Base-by-base conservation (phyloP, 257 asterid genomes). In the Nicotiana sylvestris region DNA sequence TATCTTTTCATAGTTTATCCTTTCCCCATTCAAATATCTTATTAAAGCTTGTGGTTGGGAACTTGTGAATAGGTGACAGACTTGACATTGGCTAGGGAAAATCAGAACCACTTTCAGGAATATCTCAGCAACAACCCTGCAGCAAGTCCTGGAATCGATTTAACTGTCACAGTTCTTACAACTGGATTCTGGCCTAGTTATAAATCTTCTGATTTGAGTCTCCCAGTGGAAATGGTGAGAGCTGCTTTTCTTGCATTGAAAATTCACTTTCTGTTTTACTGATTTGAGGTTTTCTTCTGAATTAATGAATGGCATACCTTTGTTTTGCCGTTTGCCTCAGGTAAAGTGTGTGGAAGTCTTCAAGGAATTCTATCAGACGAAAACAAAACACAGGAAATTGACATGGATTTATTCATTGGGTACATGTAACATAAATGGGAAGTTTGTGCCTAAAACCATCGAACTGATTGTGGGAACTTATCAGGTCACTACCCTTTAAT, bases 161-260 rank as follows among this genome's bases (percentile, higher is more conserved):
- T 92, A 56, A 81, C 86, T 8, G 92, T 89, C 67, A 83, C 86
- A 6, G 88, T 90, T 55, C 90, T 90, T 77, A 87, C 96, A 4
- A 85, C 93, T 13, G 96, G 93, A 46, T 89, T 89, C 83, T 92
- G 96, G 96, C 96, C 96, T 35, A 88, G 83, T 62, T 92, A 87
- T 72, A 90, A 89, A 84, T 86, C 93, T 27, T 88, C 90, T 12
- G 92, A 89, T 82, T 83, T 89, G 46, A 83, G 83, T 76, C 96
- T 90, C 67, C 91, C 93, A 9, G 84, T 83, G 6, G 96, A 92
- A 74, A 90, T 92, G 91, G 92, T 88, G 70, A 18, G 74, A 11
- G 81, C 55, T 30, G 37, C 57, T 49, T 25, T 18, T 81, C 61
- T 51, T 30, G 21, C 43, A 27, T 72, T 27, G 35, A 67, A 4